Base-by-base conservation (phyloP, 371 early-diverging fungal species). In the Actinomucor elegans region DNA sequence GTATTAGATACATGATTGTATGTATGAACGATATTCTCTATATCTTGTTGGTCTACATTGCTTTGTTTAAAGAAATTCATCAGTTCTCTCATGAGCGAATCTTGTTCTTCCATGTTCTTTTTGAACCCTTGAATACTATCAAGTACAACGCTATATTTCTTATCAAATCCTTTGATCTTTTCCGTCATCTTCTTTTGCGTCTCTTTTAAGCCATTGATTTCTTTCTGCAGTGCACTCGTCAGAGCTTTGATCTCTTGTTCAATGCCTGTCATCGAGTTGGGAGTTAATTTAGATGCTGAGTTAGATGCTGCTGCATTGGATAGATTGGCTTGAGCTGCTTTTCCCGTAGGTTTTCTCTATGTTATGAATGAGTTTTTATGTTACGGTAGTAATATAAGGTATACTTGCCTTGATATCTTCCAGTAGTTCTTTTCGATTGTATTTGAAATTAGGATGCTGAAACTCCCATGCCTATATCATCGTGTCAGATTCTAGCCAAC, bases 391-490 rank as follows among this genome's bases (percentile, higher is more conserved):
- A 5, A 21, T 33, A 15, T n/a, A 20, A n/a, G 18, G 14, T 52
- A 8, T 33, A 23, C 40, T 38, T 66, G 69, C 71, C 63, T 67
- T 81, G 51, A 83, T 80, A 26, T 75, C 72, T 41, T 83, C 87
- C 24, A 91, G 75, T 48, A 83, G 59, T 28, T 88, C 88, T 35
- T 60, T 58, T 55, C 80, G 75, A 59, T 82, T 81, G 34, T 69
- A 72, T 48, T 82, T 83, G 58, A 91, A 91, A 53, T 81, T 81
- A 18, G 85, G 85, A 64, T 91, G 91, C 26, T 79, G 80, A 59
- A 89, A 91, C 57, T 89, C 91, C 86, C 88, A 88, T 1, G 86
- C 81, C 83, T 83, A 54, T 34, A 34, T 14, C 36, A 45, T 9
- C 2, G 1, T 8, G 34, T 4, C 31, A 29, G 20, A 32, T 15